Evolutionary conservation across 352 stramenopile genomes (phyloP).

Genomic region (Plasmopara muralis): DNA sequence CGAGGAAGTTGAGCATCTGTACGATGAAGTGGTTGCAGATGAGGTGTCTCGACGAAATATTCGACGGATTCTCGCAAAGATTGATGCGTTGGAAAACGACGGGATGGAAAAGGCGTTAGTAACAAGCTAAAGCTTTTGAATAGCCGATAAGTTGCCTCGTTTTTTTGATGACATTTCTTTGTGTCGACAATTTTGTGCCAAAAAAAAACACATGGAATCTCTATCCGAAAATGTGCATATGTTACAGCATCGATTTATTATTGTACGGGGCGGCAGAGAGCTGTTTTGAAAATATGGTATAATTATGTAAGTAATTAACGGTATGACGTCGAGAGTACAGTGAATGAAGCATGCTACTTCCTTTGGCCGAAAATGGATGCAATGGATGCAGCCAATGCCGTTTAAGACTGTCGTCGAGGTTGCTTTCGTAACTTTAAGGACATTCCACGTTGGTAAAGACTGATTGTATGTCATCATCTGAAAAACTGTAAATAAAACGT

Average conservation of each 20-base stretch:
- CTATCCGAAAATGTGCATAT: too few species aligned
- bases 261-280: too few species aligned
- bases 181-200: neutral
- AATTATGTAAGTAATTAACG: too few species aligned
- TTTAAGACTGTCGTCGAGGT: neutral
- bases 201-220: too few species aligned
- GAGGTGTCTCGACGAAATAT: constrained; percentile 69
- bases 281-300: too few species aligned
- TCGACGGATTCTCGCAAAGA: constrained; percentile 53
- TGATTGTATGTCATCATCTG: neutral
- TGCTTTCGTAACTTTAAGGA: neutral
- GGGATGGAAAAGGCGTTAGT: neutral
- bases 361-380: neutral
- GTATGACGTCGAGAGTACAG: neutral
- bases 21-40: constrained; percentile 59
- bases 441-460: neutral
- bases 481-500: neutral
- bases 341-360: neutral
- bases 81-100: constrained; percentile 29
- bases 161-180: neutral
- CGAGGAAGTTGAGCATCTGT: constrained; percentile 37
- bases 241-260: too few species aligned
- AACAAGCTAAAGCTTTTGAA: neutral
- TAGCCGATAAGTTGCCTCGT: too few species aligned
- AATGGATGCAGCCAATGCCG: neutral